Evolutionary conservation across 495 filamentous ascomycete genomes (phyloP).

Genomic region (Immersiella caudata): DNA sequence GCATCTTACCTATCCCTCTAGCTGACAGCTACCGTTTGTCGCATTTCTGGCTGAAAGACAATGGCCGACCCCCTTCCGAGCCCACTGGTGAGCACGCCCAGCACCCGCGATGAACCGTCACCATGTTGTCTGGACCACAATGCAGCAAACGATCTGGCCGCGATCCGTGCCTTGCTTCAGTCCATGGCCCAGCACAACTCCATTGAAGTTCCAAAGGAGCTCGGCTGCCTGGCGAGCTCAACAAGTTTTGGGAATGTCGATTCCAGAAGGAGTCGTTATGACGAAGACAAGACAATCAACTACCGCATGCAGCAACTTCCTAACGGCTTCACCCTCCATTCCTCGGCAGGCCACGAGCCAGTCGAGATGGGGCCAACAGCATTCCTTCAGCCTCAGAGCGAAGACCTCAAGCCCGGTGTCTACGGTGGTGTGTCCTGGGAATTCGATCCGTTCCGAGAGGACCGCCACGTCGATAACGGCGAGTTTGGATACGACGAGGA

Average conservation of each 20-base stretch:
- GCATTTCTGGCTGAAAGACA: no score
- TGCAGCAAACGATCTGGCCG: not conserved
- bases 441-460: not conserved
- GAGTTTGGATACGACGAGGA: constrained; percentile 10
- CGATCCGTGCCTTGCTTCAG: not conserved
- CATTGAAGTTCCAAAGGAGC: not conserved
- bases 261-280: not conserved
- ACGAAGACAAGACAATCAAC: not conserved
- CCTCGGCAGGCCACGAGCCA: no score
- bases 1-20: no score
- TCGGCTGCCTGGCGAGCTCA: not conserved
- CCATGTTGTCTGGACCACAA: not conserved
- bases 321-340: not conserved
- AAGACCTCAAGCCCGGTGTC: not conserved
- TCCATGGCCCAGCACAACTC: not conserved
- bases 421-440: not conserved
- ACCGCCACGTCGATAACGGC: constrained; percentile 4
- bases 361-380: no score
- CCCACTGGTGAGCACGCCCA: no score
- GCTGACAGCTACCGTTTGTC: no score
- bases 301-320: not conserved
- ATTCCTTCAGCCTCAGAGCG: not conserved
- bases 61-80: no score
- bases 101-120: no score
- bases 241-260: not conserved